Evolutionary conservation across 441 rosid genomes (phyloP).

Genomic region (Pelargonium myrrhifolium): DNA sequence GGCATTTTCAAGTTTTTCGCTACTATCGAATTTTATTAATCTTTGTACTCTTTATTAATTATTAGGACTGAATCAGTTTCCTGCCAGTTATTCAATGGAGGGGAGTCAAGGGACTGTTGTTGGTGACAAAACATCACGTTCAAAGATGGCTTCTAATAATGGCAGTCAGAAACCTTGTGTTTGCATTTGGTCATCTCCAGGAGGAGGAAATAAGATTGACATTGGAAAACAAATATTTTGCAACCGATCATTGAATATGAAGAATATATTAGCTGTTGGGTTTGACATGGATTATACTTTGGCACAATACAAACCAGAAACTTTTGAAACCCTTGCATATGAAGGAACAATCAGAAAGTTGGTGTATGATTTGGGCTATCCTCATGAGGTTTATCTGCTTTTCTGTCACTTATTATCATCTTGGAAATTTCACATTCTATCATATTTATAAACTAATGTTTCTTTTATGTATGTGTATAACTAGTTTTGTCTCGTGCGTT

Average conservation of each 20-base stretch:
- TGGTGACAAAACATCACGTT: constrained; percentile 29
- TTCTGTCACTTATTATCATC: background rate
- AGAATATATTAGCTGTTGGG: constrained; percentile 83
- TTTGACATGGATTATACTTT: constrained; percentile 98
- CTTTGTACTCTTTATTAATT: constrained; percentile 13
- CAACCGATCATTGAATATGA: constrained; percentile 93
- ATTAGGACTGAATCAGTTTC: constrained; percentile 48
- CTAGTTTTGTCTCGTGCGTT: too few species aligned
- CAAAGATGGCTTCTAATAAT: constrained; percentile 27
- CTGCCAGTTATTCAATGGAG: constrained; percentile 47
- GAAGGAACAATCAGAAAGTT: constrained; percentile 81
- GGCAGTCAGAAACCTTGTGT: constrained; percentile 33
- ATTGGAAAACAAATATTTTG: constrained; percentile 80
- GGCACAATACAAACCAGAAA: constrained; percentile 93
- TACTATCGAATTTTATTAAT: background rate
- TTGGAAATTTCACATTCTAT: background rate
- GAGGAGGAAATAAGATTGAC: constrained; percentile 50
- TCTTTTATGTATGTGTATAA: background rate
- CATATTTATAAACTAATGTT: background rate
- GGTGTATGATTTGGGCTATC: constrained; percentile 86
- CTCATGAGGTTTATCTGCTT: constrained; percentile 61
- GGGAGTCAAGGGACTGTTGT: constrained; percentile 25
- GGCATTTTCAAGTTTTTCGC: background rate
- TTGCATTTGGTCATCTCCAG: constrained; percentile 61
- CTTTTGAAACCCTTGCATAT: constrained; percentile 92